Conservation (phyloP, 805 yeast species). For the Priceomyces fermenticarens region DNA sequence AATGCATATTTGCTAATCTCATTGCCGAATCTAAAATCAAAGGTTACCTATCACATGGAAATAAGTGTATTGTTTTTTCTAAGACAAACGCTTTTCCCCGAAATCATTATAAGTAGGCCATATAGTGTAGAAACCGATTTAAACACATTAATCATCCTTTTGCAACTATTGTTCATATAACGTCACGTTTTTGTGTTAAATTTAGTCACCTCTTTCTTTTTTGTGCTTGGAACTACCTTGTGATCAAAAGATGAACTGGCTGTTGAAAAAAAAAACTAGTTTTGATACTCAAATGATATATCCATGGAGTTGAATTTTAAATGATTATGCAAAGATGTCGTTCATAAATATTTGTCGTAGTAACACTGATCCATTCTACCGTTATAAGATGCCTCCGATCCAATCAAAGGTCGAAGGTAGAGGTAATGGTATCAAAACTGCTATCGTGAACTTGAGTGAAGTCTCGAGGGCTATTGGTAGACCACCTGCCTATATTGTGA, state of each 20-base stretch:
- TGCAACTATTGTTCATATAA: not conserved
- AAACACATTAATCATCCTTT: not conserved
- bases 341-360: constrained; percentile 93
- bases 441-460: constrained; percentile 83
- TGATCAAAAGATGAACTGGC: too few species aligned
- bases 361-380: constrained; percentile 96
- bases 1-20: constrained; percentile 65
- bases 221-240: too few species aligned
- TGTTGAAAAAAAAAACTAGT: too few species aligned
- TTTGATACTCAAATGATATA: too few species aligned
- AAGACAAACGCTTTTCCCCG: constrained; percentile 70
- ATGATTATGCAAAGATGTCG: constrained; percentile 51
- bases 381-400: constrained; percentile 98
- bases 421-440: constrained; percentile 98
- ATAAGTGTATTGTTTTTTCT: constrained; percentile 70
- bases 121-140: not conserved
- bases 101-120: not conserved
- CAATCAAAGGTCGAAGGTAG: constrained; percentile 97
- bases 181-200: not conserved
- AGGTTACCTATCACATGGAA: constrained; percentile 80
- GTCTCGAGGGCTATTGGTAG: constrained; percentile 93
- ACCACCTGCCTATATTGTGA: constrained; percentile 88
- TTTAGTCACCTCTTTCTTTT: not conserved
- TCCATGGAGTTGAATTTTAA: not conserved
- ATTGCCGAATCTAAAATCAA: constrained; percentile 61